These are phyloP conservation scores for Pseudocercospora crystallina DNA, from an alignment of 2,329 filamentous ascomycete species.

Conservation along the genomic window DNA sequence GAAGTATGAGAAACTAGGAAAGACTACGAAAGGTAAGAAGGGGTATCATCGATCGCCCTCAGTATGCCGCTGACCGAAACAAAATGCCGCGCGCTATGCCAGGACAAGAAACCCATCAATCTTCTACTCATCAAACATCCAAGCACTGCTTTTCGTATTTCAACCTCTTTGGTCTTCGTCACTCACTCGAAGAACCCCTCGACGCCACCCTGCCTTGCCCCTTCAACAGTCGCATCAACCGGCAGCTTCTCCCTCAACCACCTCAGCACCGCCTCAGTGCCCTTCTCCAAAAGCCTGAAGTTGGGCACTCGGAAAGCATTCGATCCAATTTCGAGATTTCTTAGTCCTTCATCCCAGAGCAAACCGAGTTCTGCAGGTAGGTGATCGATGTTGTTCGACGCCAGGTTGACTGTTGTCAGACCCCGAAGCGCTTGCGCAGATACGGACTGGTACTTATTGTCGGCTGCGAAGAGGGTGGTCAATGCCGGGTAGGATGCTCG, in stretches of 20 bases:
- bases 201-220: neutral
- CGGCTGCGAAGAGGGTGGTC: conserved; percentile 68
- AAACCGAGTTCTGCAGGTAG: conserved; percentile 80
- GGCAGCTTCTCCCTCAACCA: conserved; percentile 66
- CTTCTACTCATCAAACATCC: too few relatives aligned
- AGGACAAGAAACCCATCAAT: too few relatives aligned
- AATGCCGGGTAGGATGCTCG: conserved; percentile 69
- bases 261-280: conserved; percentile 77
- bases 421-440: conserved; percentile 73
- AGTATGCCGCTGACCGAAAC: too few relatives aligned
- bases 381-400: conserved; percentile 81
- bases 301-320: conserved; percentile 87
- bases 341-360: conserved; percentile 65
- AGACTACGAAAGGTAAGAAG: too few relatives aligned
- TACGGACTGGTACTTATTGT: conserved; percentile 71
- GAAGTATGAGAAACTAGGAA: too few relatives aligned
- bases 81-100: too few relatives aligned
- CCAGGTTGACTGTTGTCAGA: conserved; percentile 72
- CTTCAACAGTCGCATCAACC: conserved; percentile 3
- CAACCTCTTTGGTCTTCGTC: too few relatives aligned
- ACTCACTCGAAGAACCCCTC: neutral
- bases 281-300: conserved; percentile 79
- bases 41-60: too few relatives aligned
- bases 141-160: too few relatives aligned
- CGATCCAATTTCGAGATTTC: conserved; percentile 72